Evolutionary conservation across 106 monocot species (phyloP), one percentile per base, ranked within the genome.

Genomic region (Iris macrosiphon): DNA sequence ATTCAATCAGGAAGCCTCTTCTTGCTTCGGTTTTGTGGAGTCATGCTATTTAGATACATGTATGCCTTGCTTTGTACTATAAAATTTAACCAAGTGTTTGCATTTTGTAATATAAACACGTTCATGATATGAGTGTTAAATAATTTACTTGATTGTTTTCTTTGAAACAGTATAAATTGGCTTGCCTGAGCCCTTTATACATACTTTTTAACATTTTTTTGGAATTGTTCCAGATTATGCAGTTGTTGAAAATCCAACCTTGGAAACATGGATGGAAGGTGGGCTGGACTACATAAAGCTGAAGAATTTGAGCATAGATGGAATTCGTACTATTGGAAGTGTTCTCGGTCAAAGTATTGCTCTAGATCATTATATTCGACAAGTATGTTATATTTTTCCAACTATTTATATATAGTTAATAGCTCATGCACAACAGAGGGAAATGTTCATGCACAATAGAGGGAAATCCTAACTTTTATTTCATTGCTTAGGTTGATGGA

Each of bases 221-320:
- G n/a, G n/a, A n/a, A n/a, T n/a, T n/a, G n/a, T n/a, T n/a, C n/a
- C 51, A 87, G 87, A 82, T 72, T 87, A 87, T 72, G 82, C 83
- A 4, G 83, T 88, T 26, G 85, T 86, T n/a, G 85, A 80, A 55
- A 85, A 85, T 38, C 80, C 85, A 45, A 62, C 62, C 37, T 31
- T 88, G 30, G 78, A 88, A 48, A 79, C 88, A 31, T 88, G 88
- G 88, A 88, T 88, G 88, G 71, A 88, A 79, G 88, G 82, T 59
- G 88, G 82, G 11, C 79, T 88, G 59, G 88, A 88, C 43, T 82
- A 82, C 47, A 82, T 88, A 49, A 62, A 82, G 66, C 62, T 88
- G 18, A 82, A 68, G 48, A 79, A 60, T 31, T 66, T 88, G 26
- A 88, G 75, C 56, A 78, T 88, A 41, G 88, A 88, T 82, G 88